phyloP scores from a whole-genome alignment of 1,139 yeast species.

The Eremothecium cymbalariae region DNA sequence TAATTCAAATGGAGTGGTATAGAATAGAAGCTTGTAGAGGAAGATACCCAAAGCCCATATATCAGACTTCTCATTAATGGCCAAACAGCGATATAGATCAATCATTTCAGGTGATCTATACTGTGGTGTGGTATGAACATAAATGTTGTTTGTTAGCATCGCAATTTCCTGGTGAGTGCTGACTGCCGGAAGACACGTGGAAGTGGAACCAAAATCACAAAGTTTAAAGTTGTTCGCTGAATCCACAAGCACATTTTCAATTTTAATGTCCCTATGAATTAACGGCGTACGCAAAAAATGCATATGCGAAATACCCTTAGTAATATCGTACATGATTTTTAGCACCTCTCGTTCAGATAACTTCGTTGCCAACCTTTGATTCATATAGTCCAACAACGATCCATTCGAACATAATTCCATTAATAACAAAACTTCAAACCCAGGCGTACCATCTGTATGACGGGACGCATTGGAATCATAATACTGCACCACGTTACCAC shows the following conservation, averaged over 20 bases:
- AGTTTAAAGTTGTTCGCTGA: conserved; percentile 65
- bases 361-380: conserved; percentile 74
- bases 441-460: conserved; percentile 32
- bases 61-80: conserved; percentile 91
- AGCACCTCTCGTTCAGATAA: conserved; percentile 76
- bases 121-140: conserved; percentile 95
- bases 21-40: conserved; percentile 82
- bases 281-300: conserved; percentile 76
- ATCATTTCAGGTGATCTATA: conserved; percentile 96
- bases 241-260: conserved; percentile 85
- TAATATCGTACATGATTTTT: conserved; percentile 72
- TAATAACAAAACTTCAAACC: conserved; percentile 76
- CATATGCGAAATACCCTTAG: conserved; percentile 80
- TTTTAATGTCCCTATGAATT: conserved; percentile 88
- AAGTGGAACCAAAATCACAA: conserved; percentile 93
- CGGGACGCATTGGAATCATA: conserved; percentile 95
- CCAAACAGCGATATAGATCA: conserved; percentile 72
- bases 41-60: conserved; percentile 96
- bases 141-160: conserved; percentile 68
- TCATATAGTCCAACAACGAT: conserved; percentile 90
- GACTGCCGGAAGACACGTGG: conserved; percentile 44
- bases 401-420: conserved; percentile 90
- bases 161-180: conserved; percentile 38
- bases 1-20: conserved; percentile 89
- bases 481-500: conserved; percentile 74